Evolutionary conservation across 257 asterid species (phyloP), one percentile per base, ranked within the genome.

Genomic region (Capsicum pubescens): DNA sequence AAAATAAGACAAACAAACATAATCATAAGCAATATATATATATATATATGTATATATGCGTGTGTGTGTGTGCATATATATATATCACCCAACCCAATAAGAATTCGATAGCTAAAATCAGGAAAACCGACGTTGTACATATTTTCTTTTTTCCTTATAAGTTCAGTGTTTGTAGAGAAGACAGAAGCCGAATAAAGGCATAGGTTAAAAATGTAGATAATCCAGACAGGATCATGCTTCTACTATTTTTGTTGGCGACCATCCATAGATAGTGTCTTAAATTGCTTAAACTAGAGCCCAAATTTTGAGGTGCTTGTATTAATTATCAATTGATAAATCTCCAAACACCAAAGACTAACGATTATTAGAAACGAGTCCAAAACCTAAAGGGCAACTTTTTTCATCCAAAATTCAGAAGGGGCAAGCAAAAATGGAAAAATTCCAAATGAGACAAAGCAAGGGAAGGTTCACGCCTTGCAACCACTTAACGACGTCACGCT

Each of bases 181-280:
- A 54, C 54, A 54, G 6, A 54, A 77, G 50, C 54, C 13, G 64
- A 54, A 54, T 77, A 77, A 54, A 76, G 61, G 81, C 44, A 13
- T 35, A 76, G 81, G 63, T 52, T 52, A 8, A 14, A 32, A 26
- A 36, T 26, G 82, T 26, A 32, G 64, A 77, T 54, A 50, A 54
- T 54, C 61, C 44, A 77, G 54, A 54, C 12, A 77, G 64, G 50
- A 77, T 54, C n/a, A 54, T 54, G 82, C 15, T 77, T 77, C 50
- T 54, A 77, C 64, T 77, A 11, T 66, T 11, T 64, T 36, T 35
- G 14, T 66, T 10, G 71, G 46, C 9, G 10, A 3, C 46, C 48
- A 52, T 42, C 78, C 55, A 69, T 69, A 21, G 63, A 69, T 69
- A 21, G 63, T 26, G 50, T 52, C 63, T 77, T 54, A 52, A 14